These are phyloP conservation scores for Cardamine occulta DNA, from an alignment of 345 rosid genomes.

Conservation along the genomic window DNA sequence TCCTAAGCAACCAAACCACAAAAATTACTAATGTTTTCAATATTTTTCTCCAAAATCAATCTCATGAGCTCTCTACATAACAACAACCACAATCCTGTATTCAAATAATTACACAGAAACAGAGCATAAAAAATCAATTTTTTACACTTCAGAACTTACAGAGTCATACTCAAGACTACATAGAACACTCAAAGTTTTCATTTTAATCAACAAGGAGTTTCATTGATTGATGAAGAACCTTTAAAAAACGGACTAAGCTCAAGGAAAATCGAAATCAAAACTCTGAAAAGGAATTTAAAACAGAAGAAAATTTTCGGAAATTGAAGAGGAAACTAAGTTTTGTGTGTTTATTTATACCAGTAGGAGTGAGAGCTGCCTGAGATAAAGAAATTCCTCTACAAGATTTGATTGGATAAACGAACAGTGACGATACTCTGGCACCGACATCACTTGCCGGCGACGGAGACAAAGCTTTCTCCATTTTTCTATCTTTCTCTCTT, in stretches of 20 bases:
- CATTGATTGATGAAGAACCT: constrained; percentile 3
- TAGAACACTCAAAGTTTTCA: neutral
- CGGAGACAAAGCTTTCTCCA: constrained; percentile 37
- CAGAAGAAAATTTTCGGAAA: too few species aligned
- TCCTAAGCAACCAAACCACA: constrained; percentile 50
- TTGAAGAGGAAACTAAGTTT: neutral
- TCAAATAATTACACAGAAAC: neutral
- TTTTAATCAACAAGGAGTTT: neutral
- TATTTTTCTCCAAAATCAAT: neutral
- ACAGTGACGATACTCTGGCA: constrained; percentile 56
- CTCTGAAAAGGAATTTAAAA: too few species aligned
- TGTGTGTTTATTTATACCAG: constrained; percentile 47
- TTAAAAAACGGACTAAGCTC: neutral
- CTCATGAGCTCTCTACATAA: constrained; percentile 7
- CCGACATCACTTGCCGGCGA: constrained; percentile 34
- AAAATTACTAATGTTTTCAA: neutral
- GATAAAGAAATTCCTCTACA: constrained; percentile 78
- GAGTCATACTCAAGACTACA: neutral
- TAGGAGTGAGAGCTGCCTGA: constrained; percentile 75
- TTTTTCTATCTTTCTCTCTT: constrained; percentile 7
- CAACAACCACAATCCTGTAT: neutral
- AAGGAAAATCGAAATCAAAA: neutral
- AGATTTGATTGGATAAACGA: constrained; percentile 81
- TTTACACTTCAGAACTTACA: neutral
- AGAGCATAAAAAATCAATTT: neutral